Conservation (phyloP, 2,329 filamentous ascomycete species). For the Claviceps spartinae region DNA sequence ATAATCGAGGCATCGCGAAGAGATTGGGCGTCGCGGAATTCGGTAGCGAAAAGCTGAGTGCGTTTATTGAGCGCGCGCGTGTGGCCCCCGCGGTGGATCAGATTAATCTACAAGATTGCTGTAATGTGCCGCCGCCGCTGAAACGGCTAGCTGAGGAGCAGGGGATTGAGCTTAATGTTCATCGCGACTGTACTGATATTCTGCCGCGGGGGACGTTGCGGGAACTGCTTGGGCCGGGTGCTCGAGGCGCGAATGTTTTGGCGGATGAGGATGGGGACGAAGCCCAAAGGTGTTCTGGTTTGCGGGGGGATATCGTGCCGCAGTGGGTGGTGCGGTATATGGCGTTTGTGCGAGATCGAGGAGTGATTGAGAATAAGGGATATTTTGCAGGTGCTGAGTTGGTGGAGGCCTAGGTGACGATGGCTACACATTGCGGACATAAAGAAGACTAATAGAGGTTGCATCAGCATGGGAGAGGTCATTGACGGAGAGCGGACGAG, state of each 20-base stretch:
- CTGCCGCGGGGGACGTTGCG: slow-evolving; percentile 73
- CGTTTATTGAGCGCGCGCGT: slow-evolving; percentile 57
- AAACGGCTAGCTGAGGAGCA: slow-evolving; percentile 71
- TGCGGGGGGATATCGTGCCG: slow-evolving; percentile 67
- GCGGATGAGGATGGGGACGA: slow-evolving; percentile 38
- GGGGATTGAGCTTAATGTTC: slow-evolving; percentile 77
- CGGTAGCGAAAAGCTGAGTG: slow-evolving; percentile 66
- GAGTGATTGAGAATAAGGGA: slow-evolving; percentile 96
- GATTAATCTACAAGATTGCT: slow-evolving; percentile 93
- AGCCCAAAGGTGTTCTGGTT: slow-evolving; percentile 28
- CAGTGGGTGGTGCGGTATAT: slow-evolving; percentile 98
- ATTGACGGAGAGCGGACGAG: not conserved
- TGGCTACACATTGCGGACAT: not conserved
- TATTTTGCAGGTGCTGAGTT: slow-evolving; percentile 84
- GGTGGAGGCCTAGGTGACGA: slow-evolving; percentile 2
- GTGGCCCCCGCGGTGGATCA: slow-evolving; percentile 77
- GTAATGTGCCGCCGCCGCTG: slow-evolving; percentile 81
- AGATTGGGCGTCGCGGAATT: slow-evolving; percentile 84
- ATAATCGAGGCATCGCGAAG: slow-evolving; percentile 55
- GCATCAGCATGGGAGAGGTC: not conserved
- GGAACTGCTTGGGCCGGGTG: slow-evolving; percentile 63
- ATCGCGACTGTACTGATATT: slow-evolving; percentile 88
- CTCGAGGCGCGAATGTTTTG: slow-evolving; percentile 62
- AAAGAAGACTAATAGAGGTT: not conserved
- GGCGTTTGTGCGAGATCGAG: slow-evolving; percentile 81